Percentiles rank a stretch among this genome's conserved stretches.
Evolutionary conservation across 345 rosid species (phyloP).

Genomic region (Eucalyptus camaldulensis): DNA sequence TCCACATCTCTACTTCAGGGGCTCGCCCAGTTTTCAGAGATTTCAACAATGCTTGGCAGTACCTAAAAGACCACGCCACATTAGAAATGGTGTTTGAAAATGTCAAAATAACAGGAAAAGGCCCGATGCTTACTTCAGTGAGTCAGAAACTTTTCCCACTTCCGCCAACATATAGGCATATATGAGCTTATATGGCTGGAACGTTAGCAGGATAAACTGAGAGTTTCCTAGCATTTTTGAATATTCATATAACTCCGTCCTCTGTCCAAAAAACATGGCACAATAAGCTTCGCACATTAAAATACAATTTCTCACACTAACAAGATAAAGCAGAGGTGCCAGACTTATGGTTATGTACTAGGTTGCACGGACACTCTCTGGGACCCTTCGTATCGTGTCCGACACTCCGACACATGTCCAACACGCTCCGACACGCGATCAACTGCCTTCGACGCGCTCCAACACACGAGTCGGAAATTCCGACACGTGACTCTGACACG

Average conservation of each 20-base stretch:
- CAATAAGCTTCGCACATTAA: not conserved
- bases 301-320: not conserved
- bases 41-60: conserved; percentile 61
- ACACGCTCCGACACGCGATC: too few species aligned
- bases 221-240: conserved; percentile 93
- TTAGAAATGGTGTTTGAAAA: not conserved
- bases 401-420: too few species aligned
- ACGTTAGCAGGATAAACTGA: conserved; percentile 73
- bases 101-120: not conserved
- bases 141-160: conserved; percentile 88
- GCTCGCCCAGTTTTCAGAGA: conserved; percentile 63
- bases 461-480: too few species aligned
- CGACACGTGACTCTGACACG: too few species aligned
- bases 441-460: too few species aligned
- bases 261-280: conserved; percentile 40
- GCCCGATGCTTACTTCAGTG: conserved; percentile 59
- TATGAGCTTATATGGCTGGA: conserved; percentile 92
- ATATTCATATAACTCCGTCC: conserved; percentile 96
- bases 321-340: not conserved
- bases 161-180: conserved; percentile 99
- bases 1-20: conserved; percentile 65
- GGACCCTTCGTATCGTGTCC: too few species aligned
- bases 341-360: not conserved
- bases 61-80: conserved; percentile 21
- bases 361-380: too few species aligned